Base-by-base conservation (phyloP, 2,329 filamentous ascomycete species). In the Pyricularia sp. region DNA sequence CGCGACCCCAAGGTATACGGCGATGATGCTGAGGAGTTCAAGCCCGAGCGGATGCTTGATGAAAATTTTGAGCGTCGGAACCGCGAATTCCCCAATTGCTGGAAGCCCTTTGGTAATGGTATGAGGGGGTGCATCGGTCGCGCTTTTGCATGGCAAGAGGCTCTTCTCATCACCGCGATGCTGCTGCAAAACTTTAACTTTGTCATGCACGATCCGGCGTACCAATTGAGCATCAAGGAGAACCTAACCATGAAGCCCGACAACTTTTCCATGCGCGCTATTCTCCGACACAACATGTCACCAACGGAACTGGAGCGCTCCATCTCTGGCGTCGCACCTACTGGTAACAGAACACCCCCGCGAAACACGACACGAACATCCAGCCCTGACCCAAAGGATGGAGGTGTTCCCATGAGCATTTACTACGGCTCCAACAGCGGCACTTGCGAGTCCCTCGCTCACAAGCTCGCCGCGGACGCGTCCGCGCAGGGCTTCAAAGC, bases 361-460 rank as follows among this genome's bases (percentile, higher is more conserved):
- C 55, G 55, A 3, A 28, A 19, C 26, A 13, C 24, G 10, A 59
- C 55, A 13, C 26, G 55, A 16, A 8, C 55, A 19, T 85, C 30
- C 75, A 83, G 61, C 69, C 71, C 4, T 2, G 40, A 61, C 19
- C 28, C 79, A 79, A 76, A 77, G 64, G 60, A 74, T 75, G 1
- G 40, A 1, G 72, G 74, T 26, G 78, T 77, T 66, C 80, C 79
- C 0, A 73, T 93, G 68, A 82, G 82, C n/a, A 82, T 93, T 24
- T 82, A 87, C 59, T 92, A 89, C 70, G 89, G 89, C 2, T 89
- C 86, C 22, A 91, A 91, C 71, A 86, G 84, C 1, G 89, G 89
- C 0, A 92, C 89, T 1, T 92, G 89, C 72, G 87, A 91, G 73
- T 79, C 85, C 1, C 79, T 91, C 60, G 85, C 88, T 0, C 82